Evolutionary conservation across 2,329 filamentous ascomycete genomes (phyloP), one percentile per base, ranked within the genome.

Genomic region (Pezicula radicicola): DNA sequence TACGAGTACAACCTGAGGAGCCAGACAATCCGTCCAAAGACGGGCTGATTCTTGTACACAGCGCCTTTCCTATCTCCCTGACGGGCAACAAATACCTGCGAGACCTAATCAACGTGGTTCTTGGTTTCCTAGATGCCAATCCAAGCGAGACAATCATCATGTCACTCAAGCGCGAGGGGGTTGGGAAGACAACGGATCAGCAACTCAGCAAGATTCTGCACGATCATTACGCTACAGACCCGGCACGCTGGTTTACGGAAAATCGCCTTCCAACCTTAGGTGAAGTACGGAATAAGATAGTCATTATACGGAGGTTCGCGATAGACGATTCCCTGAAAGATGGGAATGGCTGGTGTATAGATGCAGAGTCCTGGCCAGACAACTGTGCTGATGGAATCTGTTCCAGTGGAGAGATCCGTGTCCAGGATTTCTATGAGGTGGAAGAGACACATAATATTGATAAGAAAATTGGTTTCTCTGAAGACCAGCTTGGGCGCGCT

Each of bases 371-470:
- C 46, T 97, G 93, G 93, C 90, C 89, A 0, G 88, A 97, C 72
- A 97, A 97, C 72, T 90, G 89, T 56, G 84, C 87, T 30, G 84
- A 95, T 64, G 87, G 88, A 51, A 76, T 76, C 33, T 83, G 82
- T 46, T 81, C 81, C 8, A 85, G 84, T 62, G 91, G 89, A 3
- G 76, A 85, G 57, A 83, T 97, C 53, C 85, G 89, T 58, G 85
- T 97, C 40, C 94, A 97, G 73, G 94, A 97, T 73, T 97, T 93
- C 70, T 97, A 95, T 76, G 91, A 95, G 65, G 84, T 99, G 33
- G 73, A 86, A 43, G 83, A 91, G 69, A 84, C 81, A 19, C 75
- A 82, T 53, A 87, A 87, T 61, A 93, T 97, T 54, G 77, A 86
- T 36, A 84, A 85, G 70, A 99, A 97, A 77, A 87, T 96, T 54